phyloP scores from a whole-genome alignment of 768 basidiomycete genomes.

The Lactarius vividus region DNA sequence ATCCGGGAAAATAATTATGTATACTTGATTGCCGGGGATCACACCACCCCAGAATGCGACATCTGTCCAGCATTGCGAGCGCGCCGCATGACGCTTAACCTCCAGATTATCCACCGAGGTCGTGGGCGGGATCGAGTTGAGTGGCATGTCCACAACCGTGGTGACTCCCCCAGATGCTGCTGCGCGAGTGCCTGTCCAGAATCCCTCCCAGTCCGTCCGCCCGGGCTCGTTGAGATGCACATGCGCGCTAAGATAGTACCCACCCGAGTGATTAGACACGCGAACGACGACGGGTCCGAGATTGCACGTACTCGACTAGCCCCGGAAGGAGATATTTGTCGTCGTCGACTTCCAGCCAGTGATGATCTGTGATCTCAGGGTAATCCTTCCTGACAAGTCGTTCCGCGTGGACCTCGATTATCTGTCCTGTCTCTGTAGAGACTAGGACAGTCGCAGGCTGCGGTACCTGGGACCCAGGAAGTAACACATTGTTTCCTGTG shows the following conservation, averaged over 20 bases:
- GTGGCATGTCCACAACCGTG: constrained; percentile 94
- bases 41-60: constrained; percentile 95
- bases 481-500: constrained; percentile 30
- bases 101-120: constrained; percentile 77
- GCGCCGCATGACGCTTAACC: constrained; percentile 67
- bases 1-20: constrained; percentile 6
- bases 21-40: constrained; percentile 85
- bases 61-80: constrained; percentile 72
- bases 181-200: constrained; percentile 86
- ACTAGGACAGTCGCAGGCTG: constrained; percentile 44
- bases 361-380: constrained; percentile 30
- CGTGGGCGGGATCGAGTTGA: constrained; percentile 96
- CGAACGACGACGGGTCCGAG: neutral
- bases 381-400: constrained; percentile 27
- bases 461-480: constrained; percentile 30
- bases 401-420: constrained; percentile 36
- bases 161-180: constrained; percentile 95
- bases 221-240: constrained; percentile 95
- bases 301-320: constrained; percentile 48
- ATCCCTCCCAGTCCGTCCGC: constrained; percentile 92
- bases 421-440: constrained; percentile 40
- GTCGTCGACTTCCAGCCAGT: constrained; percentile 40
- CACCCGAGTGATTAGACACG: neutral
- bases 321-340: constrained; percentile 49
- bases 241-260: constrained; percentile 57